These are phyloP conservation scores for Nepenthes mirabilis DNA, from an alignment of 148 eudicot genomes.

Conservation along the genomic window DNA sequence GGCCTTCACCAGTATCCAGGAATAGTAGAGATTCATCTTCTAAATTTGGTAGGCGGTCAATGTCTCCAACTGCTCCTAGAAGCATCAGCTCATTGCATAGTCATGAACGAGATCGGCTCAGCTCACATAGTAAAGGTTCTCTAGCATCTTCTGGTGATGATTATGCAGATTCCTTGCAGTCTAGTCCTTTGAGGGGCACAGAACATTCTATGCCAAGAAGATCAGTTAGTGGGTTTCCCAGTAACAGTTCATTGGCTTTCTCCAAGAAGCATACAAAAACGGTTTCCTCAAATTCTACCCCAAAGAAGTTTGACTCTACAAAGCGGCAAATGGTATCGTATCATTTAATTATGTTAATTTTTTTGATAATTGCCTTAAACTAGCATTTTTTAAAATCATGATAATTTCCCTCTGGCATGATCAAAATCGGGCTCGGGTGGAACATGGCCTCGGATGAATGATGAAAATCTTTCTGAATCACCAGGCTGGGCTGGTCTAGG, in stretches of 20 bases:
- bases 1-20: slow-evolving; percentile 90
- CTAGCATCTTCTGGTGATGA: slow-evolving; percentile 88
- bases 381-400: no score
- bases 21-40: slow-evolving; percentile 42
- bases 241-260: slow-evolving; percentile 31
- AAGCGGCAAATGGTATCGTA: slow-evolving; percentile 74
- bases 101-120: slow-evolving; percentile 62
- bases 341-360: background rate
- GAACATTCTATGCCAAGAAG: slow-evolving; percentile 41
- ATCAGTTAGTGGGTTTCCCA: slow-evolving; percentile 30
- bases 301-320: slow-evolving; percentile 82
- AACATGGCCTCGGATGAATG: no score
- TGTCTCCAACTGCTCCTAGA: slow-evolving; percentile 85
- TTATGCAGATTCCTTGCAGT: slow-evolving; percentile 68
- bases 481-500: no score
- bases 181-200: slow-evolving; percentile 39
- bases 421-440: no score
- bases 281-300: slow-evolving; percentile 67
- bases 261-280: slow-evolving; percentile 56
- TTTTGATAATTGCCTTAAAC: background rate
- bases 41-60: slow-evolving; percentile 58
- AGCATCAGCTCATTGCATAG: slow-evolving; percentile 68
- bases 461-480: no score
- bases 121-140: slow-evolving; percentile 71
- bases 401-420: no score